A percentile compares a stretch with the other conserved stretches of the same genome.
Evolutionary conservation across 148 eudicot genomes (phyloP).

Genomic region (Gaultheria prostrata): DNA sequence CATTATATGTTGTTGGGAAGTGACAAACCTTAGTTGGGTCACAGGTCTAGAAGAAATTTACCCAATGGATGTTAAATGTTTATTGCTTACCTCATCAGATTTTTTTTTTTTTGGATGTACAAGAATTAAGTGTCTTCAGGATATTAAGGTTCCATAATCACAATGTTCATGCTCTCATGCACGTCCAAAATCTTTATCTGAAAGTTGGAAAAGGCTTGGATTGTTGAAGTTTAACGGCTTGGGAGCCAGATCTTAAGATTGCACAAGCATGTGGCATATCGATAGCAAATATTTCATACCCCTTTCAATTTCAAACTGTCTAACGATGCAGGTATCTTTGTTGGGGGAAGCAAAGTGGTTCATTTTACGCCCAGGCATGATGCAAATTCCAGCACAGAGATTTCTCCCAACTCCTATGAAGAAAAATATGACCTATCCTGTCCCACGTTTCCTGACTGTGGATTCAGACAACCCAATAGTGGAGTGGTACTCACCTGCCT

Average conservation of each 20-base stretch:
- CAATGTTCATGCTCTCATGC: neutral
- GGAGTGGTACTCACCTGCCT: conserved; percentile 82
- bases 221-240: neutral
- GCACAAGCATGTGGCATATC: neutral
- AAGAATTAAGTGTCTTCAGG: too few species aligned
- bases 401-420: conserved; percentile 32
- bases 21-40: too few species aligned
- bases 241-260: neutral
- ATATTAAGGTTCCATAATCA: too few species aligned
- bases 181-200: conserved; percentile 3
- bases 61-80: too few species aligned
- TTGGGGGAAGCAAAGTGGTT: conserved; percentile 93
- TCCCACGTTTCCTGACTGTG: conserved; percentile 86
- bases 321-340: conserved; percentile 69
- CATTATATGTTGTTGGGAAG: too few species aligned
- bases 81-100: too few species aligned
- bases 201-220: conserved; percentile 4
- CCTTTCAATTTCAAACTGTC: conserved; percentile 10
- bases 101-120: too few species aligned
- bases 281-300: neutral
- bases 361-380: conserved; percentile 69
- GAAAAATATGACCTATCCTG: conserved; percentile 36
- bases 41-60: too few species aligned
- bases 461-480: conserved; percentile 76
- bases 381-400: conserved; percentile 27